Conservation (phyloP, 306 rosid genomes). For the Acacia crassicarpa region DNA sequence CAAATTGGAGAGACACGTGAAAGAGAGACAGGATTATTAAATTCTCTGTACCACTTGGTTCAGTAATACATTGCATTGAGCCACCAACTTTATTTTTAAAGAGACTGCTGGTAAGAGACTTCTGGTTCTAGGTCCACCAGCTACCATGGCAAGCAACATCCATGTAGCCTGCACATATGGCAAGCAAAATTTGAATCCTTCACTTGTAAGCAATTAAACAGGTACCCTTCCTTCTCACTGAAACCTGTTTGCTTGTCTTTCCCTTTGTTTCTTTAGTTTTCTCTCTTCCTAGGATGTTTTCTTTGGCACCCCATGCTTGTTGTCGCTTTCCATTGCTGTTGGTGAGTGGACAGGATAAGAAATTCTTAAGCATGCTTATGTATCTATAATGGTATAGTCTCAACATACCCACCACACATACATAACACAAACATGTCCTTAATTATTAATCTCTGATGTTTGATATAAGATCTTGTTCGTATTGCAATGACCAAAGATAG, state of each 20-base stretch:
- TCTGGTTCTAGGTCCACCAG: not conserved
- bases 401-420: not conserved
- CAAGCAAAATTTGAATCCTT: not conserved
- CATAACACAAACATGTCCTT: not conserved
- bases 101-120: not conserved
- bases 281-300: not conserved
- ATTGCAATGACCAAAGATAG: too few species aligned
- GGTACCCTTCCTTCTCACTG: not conserved
- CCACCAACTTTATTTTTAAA: not conserved
- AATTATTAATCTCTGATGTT: too few species aligned
- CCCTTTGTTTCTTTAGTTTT: not conserved
- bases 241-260: not conserved
- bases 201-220: not conserved
- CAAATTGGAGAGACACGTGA: not conserved
- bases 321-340: slow-evolving; percentile 18
- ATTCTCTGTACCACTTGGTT: not conserved
- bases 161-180: slow-evolving; percentile 1
- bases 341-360: slow-evolving; percentile 12
- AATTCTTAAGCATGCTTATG: not conserved
- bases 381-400: not conserved
- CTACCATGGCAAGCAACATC: not conserved
- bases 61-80: not conserved
- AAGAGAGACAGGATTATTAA: not conserved
- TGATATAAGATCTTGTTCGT: too few species aligned
- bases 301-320: not conserved